phyloP scores from a whole-genome alignment of 192 early-diverging fungal genomes.

The Coemansia javaensis region DNA sequence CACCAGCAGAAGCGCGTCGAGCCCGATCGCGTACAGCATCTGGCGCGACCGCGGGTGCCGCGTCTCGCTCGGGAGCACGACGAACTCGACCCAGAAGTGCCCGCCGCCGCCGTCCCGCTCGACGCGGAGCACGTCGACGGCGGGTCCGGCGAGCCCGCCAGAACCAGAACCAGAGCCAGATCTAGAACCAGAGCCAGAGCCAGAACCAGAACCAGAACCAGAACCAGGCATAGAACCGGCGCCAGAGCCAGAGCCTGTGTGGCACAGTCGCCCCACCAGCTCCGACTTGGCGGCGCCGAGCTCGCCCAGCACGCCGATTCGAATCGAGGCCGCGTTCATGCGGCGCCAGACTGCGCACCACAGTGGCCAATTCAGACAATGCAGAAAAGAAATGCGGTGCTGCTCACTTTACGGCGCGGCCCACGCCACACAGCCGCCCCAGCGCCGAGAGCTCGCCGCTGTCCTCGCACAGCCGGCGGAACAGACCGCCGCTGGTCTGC shows the following conservation, averaged over 20 bases:
- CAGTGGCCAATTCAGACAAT: too few relatives aligned
- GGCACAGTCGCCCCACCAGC: constrained; percentile 39
- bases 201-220: too few relatives aligned
- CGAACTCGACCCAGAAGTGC: constrained; percentile 37
- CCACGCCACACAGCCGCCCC: too few relatives aligned
- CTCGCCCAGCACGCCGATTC: constrained; percentile 44
- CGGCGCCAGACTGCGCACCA: too few relatives aligned
- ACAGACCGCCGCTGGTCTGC: too few relatives aligned
- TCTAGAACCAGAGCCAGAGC: too few relatives aligned
- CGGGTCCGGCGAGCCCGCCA: constrained; percentile 13
- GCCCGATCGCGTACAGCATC: constrained; percentile 35
- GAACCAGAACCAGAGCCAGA: too few relatives aligned
- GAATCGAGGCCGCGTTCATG: constrained; percentile 38
- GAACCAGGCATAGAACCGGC: too few relatives aligned
- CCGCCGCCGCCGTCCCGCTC: constrained; percentile 7
- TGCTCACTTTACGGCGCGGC: too few relatives aligned
- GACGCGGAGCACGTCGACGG: constrained; percentile 28
- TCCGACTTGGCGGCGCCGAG: constrained; percentile 30
- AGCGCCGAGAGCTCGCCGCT: too few relatives aligned
- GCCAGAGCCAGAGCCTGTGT: constrained; percentile 1
- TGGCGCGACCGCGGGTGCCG: constrained; percentile 35
- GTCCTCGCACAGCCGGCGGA: too few relatives aligned
- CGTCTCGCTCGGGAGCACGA: constrained; percentile 37
- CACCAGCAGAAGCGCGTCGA: constrained; percentile 39
- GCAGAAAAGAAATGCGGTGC: too few relatives aligned